These are phyloP conservation scores for Trypanosoma melophagium DNA, from an alignment of 208 protist species.

Conservation along the genomic window DNA sequence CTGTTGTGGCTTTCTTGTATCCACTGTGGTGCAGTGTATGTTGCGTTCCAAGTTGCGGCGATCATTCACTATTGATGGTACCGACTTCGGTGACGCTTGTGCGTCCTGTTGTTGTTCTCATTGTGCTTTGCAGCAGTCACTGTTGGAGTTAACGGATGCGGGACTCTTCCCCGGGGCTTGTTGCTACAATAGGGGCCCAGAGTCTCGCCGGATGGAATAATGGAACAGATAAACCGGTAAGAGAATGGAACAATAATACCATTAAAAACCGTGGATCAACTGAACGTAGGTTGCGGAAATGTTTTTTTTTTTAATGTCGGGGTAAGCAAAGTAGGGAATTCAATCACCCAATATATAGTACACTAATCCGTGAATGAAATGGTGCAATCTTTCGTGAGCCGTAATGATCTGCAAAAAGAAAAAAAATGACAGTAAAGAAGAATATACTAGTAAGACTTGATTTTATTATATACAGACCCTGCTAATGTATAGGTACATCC, in stretches of 20 bases:
- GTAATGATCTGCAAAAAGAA: too few relatives aligned
- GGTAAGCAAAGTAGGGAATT: not conserved
- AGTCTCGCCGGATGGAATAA: not conserved
- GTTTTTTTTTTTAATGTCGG: too few relatives aligned
- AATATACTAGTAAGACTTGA: too few relatives aligned
- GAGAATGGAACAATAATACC: too few relatives aligned
- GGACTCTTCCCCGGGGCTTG: constrained; percentile 56
- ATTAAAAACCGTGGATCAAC: too few relatives aligned
- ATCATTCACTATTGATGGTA: constrained; percentile 28
- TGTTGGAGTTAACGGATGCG: constrained; percentile 62
- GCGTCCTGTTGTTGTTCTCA: constrained; percentile 30
- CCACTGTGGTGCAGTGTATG: not conserved
- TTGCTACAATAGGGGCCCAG: constrained; percentile 8
- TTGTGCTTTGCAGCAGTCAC: constrained; percentile 54
- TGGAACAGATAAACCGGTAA: not conserved
- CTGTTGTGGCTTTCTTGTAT: not conserved
- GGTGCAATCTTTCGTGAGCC: too few relatives aligned
- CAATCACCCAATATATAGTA: too few relatives aligned
- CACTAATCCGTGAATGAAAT: too few relatives aligned
- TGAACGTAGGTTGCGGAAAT: too few relatives aligned
- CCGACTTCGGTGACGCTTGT: constrained; percentile 24
- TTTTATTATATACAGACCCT: too few relatives aligned
- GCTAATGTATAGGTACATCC: too few relatives aligned
- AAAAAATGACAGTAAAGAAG: too few relatives aligned
- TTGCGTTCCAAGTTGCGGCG: constrained; percentile 27